Percentiles rank a stretch among this genome's conserved stretches.
Evolutionary conservation across 352 stramenopile genomes (phyloP).

Genomic region (Phytophthora boehmeriae): DNA sequence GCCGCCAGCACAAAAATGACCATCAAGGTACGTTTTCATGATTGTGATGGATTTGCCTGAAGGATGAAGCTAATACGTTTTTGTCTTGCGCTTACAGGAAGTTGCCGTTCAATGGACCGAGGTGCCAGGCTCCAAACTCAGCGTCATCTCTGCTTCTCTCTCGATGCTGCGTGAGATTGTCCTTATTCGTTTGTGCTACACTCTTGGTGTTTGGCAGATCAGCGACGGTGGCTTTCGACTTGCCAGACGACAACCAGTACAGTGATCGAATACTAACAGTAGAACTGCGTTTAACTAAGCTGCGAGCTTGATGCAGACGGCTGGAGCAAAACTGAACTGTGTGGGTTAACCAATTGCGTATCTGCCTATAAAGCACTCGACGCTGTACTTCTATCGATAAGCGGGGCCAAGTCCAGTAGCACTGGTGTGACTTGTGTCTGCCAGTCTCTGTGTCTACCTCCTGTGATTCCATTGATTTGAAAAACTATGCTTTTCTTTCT

Average conservation of each 20-base stretch:
- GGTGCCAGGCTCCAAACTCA: slow-evolving; percentile 91
- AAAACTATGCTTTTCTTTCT: slow-evolving; percentile 8
- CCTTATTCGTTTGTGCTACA: slow-evolving; percentile 90
- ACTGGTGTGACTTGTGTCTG: too few relatives aligned
- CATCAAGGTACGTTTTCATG: slow-evolving; percentile 53
- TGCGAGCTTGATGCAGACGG: background rate
- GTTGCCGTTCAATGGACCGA: slow-evolving; percentile 93
- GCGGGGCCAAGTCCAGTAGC: too few relatives aligned
- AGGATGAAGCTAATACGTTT: background rate
- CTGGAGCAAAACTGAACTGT: too few relatives aligned
- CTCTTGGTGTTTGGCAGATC: slow-evolving; percentile 86
- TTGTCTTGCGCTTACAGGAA: slow-evolving; percentile 59
- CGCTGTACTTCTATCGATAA: too few relatives aligned
- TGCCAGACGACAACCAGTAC: slow-evolving; percentile 28
- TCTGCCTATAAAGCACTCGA: too few relatives aligned
- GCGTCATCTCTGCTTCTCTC: slow-evolving; percentile 86
- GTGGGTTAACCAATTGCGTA: too few relatives aligned
- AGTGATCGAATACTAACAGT: slow-evolving; percentile 20
- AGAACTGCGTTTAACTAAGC: slow-evolving; percentile 13
- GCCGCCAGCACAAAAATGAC: slow-evolving; percentile 58
- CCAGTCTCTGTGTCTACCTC: slow-evolving; percentile 3
- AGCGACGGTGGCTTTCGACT: slow-evolving; percentile 75
- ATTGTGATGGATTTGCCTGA: slow-evolving; percentile 2
- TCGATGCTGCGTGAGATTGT: slow-evolving; percentile 94
- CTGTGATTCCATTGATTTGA: slow-evolving; percentile 13